Evolutionary conservation across 768 basidiomycete genomes (phyloP).

Genomic region (Russula sp.): DNA sequence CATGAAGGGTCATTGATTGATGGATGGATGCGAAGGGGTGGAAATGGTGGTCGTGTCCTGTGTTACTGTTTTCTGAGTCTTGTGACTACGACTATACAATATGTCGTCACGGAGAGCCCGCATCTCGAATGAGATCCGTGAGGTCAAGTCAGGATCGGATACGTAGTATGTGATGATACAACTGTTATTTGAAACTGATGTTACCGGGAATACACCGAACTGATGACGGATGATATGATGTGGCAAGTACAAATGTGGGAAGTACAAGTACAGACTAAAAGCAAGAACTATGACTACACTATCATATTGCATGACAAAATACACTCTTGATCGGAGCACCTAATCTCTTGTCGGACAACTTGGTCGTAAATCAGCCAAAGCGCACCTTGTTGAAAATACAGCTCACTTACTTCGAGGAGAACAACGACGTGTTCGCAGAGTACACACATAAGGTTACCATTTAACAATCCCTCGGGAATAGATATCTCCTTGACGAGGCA

Average conservation of each 20-base stretch:
- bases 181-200: no score
- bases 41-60: background rate
- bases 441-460: background rate
- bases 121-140: no score
- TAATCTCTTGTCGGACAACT: background rate
- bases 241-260: background rate
- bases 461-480: background rate
- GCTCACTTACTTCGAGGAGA: background rate
- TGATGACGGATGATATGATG: background rate
- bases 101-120: no score
- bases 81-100: no score
- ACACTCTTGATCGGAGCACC: background rate
- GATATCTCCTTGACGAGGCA: slow-evolving; percentile 5
- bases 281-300: background rate
- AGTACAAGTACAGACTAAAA: background rate
- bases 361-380: background rate
- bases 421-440: slow-evolving; percentile 3
- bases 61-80: background rate
- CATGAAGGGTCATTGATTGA: slow-evolving; percentile 54
- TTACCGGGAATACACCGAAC: no score
- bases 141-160: no score
- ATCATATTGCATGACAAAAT: slow-evolving; percentile 3
- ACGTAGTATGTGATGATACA: no score
- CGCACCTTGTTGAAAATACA: background rate
- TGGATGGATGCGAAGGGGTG: background rate